Percentiles rank a stretch among this genome's conserved stretches.
Evolutionary conservation across 2,329 filamentous ascomycete genomes (phyloP).

Genomic region (Arthrobotrys iridis): DNA sequence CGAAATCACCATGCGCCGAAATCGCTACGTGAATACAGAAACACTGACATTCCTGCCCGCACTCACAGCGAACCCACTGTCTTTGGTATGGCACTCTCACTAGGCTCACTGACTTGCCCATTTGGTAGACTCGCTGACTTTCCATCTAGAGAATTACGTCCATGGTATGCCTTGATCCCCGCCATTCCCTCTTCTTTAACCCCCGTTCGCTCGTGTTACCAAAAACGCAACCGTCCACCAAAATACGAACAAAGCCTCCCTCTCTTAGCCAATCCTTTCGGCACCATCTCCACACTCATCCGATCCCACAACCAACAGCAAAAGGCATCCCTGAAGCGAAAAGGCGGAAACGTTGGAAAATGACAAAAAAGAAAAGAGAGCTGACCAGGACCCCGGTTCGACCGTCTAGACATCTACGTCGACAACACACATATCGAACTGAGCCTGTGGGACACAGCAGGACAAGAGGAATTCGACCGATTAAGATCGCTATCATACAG

Average conservation of each 20-base stretch:
- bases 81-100: constrained; percentile 68
- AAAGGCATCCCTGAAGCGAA: constrained; percentile 25
- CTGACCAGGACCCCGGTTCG: constrained; percentile 14
- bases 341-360: background rate
- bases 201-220: constrained; percentile 22
- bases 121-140: constrained; percentile 23
- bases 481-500: constrained; percentile 95
- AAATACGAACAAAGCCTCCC: constrained; percentile 10
- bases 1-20: constrained; percentile 47
- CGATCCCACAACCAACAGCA: constrained; percentile 18
- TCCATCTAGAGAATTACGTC: constrained; percentile 88
- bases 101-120: background rate
- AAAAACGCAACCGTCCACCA: constrained; percentile 34
- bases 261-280: constrained; percentile 1
- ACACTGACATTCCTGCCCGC: constrained; percentile 26
- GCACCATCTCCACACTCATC: background rate
- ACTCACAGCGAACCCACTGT: constrained; percentile 82
- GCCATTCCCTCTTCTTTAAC: background rate
- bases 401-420: constrained; percentile 84
- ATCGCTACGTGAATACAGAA: background rate
- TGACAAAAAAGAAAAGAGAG: background rate
- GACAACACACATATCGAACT: constrained; percentile 97
- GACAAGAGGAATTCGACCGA: constrained; percentile 98
- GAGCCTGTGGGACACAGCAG: constrained; percentile 97
- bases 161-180: constrained; percentile 73